These are phyloP conservation scores for Phytopythium oedochilum DNA, from an alignment of 352 stramenopile species.

Conservation along the genomic window DNA sequence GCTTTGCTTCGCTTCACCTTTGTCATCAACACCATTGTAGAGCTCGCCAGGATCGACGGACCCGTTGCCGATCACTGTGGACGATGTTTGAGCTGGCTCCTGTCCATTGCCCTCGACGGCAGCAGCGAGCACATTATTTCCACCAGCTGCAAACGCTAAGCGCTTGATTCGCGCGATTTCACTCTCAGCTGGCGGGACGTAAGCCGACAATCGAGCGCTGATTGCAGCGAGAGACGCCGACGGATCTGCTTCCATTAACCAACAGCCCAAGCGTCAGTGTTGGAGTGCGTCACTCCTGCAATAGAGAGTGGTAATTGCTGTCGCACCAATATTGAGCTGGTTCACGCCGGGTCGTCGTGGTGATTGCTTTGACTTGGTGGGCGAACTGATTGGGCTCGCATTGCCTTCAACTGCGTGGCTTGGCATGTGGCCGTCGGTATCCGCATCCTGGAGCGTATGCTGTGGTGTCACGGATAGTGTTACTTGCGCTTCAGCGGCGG, in stretches of 20 bases:
- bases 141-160: not conserved
- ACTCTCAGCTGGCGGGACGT: slow-evolving; percentile 53
- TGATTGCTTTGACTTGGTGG: not conserved
- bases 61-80: not conserved
- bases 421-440: not conserved
- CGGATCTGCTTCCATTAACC: slow-evolving; percentile 18
- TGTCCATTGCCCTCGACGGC: not conserved
- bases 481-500: not conserved
- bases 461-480: not conserved
- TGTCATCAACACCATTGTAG: not conserved
- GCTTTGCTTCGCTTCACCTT: not conserved
- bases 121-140: not conserved
- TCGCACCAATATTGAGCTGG: slow-evolving; percentile 35
- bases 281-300: not conserved
- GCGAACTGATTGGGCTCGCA: not conserved
- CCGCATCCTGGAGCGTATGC: not conserved
- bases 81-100: not conserved
- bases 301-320: not conserved
- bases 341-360: slow-evolving; percentile 22
- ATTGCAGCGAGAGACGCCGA: slow-evolving; percentile 51
- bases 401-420: not conserved
- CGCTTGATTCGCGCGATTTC: slow-evolving; percentile 74
- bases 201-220: slow-evolving; percentile 44
- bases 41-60: not conserved
- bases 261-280: not conserved